Evolutionary conservation across 768 basidiomycete genomes (phyloP), one percentile per base, ranked within the genome.

Genomic region (Lactarius sp.): DNA sequence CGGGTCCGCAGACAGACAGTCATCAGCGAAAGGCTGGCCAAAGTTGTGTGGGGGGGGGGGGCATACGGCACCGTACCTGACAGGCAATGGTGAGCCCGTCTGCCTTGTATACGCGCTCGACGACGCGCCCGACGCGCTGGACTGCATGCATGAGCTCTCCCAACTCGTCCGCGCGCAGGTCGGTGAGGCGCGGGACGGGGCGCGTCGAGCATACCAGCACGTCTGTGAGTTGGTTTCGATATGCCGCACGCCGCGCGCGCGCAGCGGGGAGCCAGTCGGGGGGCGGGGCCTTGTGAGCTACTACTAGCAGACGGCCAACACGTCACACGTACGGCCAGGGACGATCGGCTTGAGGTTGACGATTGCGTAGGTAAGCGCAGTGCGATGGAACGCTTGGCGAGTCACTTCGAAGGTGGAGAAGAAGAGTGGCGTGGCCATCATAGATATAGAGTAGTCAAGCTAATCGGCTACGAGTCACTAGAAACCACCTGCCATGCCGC

Each of bases 311-410:
- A 37, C 5, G 44, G 20, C 51, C 20, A 54, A 55, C 13, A 42
- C 14, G 31, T 12, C 46, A 41, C n/a, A 82, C 92, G 76, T 74
- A 98, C 96, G 94, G 53, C 94, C 94, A 46, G 94, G 93, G 9
- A 95, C 85, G 68, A 97, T 86, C 1, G 95, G 96, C 70, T 94
- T 97, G 65, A 97, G 83, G 73, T 98, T 98, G 52, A 98, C 95
- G 66, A 97, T 88, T 1, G 91, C 96, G 73, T 83, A 90, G 0
- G 89, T 84, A 13, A 89, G 79, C 1, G 83, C 68, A 4, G 84
- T 81, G 31, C 84, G 81, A 70, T 88, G 87, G 74, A 95, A 92
- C 0, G 79, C 83, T 71, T 92, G 90, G 47, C 80, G 79, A 6
- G 88, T 84, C 10, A 92, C 90, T 66, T 92, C 90, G 58, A 92